Percentiles rank a stretch among this genome's conserved stretches.
These are phyloP conservation scores for Acacia acuminata DNA, from an alignment of 306 rosid genomes.

Conservation along the genomic window DNA sequence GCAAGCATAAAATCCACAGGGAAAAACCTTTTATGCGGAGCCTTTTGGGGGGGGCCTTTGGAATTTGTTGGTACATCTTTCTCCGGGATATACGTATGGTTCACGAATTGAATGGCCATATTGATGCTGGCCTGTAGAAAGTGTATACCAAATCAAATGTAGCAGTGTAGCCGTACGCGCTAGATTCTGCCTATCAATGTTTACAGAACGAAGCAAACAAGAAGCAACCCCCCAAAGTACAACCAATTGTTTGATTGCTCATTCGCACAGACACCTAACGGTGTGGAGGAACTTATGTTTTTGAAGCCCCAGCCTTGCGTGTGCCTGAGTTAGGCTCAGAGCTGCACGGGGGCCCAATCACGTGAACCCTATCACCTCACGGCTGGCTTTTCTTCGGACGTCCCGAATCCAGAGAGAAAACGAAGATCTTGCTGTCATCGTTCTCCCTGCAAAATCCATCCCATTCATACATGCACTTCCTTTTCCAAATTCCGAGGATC, in stretches of 20 bases:
- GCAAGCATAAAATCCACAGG: background rate
- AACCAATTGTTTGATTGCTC: background rate
- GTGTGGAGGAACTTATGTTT: background rate
- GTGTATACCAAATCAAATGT: constrained; percentile 14
- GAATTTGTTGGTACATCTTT: background rate
- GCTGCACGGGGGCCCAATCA: constrained; percentile 32
- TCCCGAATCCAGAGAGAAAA: background rate
- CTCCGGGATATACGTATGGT: background rate
- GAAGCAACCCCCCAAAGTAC: background rate
- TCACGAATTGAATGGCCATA: background rate
- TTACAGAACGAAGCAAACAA: constrained; percentile 1
- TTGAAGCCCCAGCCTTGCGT: background rate
- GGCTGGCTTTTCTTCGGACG: background rate
- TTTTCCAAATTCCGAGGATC: constrained; percentile 54
- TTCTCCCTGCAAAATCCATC: background rate
- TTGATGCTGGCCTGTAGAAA: background rate
- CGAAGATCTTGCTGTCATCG: constrained; percentile 6
- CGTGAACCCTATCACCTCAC: constrained; percentile 36
- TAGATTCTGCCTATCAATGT: constrained; percentile 39
- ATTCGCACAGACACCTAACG: no score
- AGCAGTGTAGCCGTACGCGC: constrained; percentile 1
- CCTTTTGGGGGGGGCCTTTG: background rate
- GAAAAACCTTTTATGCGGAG: background rate
- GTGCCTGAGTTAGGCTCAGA: background rate
- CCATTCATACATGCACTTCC: constrained; percentile 26